phyloP scores from a whole-genome alignment of 2,329 filamentous ascomycete species.

The Fusarium sororula region DNA sequence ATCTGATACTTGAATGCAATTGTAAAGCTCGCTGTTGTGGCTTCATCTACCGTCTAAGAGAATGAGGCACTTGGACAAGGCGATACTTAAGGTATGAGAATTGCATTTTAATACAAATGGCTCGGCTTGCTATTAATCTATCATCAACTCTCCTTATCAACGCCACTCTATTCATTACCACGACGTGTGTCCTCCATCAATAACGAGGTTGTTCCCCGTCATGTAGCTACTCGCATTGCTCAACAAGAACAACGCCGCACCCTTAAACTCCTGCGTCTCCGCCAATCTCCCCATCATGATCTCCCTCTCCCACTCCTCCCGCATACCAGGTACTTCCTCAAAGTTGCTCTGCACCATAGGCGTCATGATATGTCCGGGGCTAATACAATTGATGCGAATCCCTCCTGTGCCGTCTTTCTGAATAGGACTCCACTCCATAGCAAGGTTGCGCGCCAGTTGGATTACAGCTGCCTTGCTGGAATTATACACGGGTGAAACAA shows the following conservation, averaged over 20 bases:
- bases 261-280: slow-evolving; percentile 74
- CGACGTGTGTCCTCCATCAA: slow-evolving; percentile 75
- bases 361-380: slow-evolving; percentile 81
- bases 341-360: slow-evolving; percentile 87
- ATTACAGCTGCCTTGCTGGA: slow-evolving; percentile 80
- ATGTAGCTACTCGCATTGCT: slow-evolving; percentile 78
- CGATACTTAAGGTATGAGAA: fast-evolving
- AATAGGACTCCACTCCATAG: slow-evolving; percentile 68
- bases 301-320: slow-evolving; percentile 77
- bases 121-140: background rate
- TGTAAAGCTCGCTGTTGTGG: no score
- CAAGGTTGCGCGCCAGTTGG: slow-evolving; percentile 75
- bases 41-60: background rate
- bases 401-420: slow-evolving; percentile 61
- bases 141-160: background rate
- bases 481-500: slow-evolving; percentile 74
- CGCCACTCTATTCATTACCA: slow-evolving; percentile 52
- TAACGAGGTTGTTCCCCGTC: slow-evolving; percentile 76
- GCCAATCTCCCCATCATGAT: slow-evolving; percentile 84
- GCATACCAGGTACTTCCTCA: slow-evolving; percentile 74
- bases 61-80: background rate
- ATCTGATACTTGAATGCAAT: no score
- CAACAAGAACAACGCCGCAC: slow-evolving; percentile 76
- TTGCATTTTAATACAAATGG: background rate
- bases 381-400: slow-evolving; percentile 84